Evolutionary conservation across 179 eudicot genomes (phyloP), one percentile per base, ranked within the genome.

Genomic region (Monotropa hypopitys): DNA sequence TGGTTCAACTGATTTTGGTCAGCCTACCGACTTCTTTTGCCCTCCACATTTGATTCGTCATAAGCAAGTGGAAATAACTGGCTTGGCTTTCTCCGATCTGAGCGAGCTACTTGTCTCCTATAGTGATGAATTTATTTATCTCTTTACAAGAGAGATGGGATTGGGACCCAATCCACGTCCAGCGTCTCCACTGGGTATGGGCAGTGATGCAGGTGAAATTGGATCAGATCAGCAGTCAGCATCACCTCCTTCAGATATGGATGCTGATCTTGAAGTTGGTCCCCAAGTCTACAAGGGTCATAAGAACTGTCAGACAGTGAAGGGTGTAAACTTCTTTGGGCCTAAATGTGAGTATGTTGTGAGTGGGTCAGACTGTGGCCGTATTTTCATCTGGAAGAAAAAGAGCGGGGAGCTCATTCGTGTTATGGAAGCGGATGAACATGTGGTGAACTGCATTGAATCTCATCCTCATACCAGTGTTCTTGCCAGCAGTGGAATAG

Each of bases 311-410:
- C 86, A 85, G n/a, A 95, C 99, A 0, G 94, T 95, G 45, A 95
- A 95, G 87, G 99, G 98, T 75, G 98, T 93, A 66, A 80, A 75
- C 73, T 95, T 95, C 86, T 95, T 89, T 84, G 99, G 99, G 74
- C 96, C 99, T 32, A 93, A 88, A 61, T 83, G 89, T 50, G 97
- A 95, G 80, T 95, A 93, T 85, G 93, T 93, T 68, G 89, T 86
- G 65, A 95, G 99, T 86, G 99, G 99, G 51, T 95, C 99, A 56
- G 99, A 95, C 84, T 95, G 99, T 91, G 99, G 99, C 65, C 87
- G 94, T 46, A 95, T 95, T 69, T 95, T 93, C 84, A 91, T 95
- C 35, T 95, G 99, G 99, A 93, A 82, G 83, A 93, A 95, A 83
- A 91, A 82, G 75, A 87, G 83, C 47, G 96, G 92, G 68, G 93